Percentiles rank a stretch among this genome's conserved stretches.
Evolutionary conservation across 192 early-diverging fungal species (phyloP).

Genomic region (Linnemannia schmuckeri): DNA sequence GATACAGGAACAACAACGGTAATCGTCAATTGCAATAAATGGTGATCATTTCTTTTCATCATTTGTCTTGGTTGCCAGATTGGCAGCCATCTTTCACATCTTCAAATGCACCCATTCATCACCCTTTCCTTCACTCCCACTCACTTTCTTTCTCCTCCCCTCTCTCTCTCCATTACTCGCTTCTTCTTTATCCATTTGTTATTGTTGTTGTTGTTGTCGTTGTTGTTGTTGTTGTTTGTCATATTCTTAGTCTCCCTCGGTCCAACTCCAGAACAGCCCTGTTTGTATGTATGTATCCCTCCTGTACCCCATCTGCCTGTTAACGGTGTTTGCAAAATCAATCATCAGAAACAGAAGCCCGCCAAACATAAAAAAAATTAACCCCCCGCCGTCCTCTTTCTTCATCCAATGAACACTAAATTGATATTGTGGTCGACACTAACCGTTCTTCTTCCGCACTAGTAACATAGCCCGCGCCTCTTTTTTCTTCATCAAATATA

Average conservation of each 20-base stretch:
- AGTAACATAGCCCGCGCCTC: neutral
- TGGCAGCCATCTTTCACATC: neutral
- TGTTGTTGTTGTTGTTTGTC: neutral
- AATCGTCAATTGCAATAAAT: too few species aligned
- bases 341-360: conserved; percentile 2
- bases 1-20: too few species aligned
- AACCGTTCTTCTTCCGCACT: neutral
- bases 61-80: neutral
- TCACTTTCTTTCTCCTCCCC: neutral
- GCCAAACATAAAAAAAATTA: neutral
- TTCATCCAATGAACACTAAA: neutral
- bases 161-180: neutral
- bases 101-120: neutral
- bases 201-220: neutral
- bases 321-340: neutral
- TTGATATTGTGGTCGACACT: neutral
- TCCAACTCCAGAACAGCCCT: neutral
- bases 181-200: neutral
- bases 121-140: too few species aligned
- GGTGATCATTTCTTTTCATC: too few species aligned
- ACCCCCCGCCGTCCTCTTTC: neutral
- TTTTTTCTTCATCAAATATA: neutral
- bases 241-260: neutral
- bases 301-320: too few species aligned
- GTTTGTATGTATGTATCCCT: too few species aligned